phyloP scores from a whole-genome alignment of 345 rosid genomes.

The Salix caprea region DNA sequence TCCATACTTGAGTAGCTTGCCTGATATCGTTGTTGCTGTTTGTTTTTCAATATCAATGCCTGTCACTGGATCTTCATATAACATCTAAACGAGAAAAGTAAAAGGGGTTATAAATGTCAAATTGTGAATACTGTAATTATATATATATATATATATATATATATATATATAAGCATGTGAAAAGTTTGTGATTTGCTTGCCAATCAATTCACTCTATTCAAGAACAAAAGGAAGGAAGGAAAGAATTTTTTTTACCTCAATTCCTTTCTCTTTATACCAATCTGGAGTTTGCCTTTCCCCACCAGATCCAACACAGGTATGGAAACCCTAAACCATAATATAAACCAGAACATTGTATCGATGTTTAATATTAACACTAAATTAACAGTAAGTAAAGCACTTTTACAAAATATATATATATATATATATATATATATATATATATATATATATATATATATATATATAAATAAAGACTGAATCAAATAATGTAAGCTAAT shows the following conservation, averaged over 20 bases:
- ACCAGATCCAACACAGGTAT: constrained; percentile 96
- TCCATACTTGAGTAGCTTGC: constrained; percentile 86
- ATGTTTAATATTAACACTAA: no score
- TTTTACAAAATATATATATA: background rate
- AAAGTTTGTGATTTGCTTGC: background rate
- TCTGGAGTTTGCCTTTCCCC: constrained; percentile 94
- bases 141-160: background rate
- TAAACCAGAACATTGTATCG: background rate
- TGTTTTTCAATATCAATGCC: constrained; percentile 73
- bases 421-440: no score
- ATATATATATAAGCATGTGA: background rate
- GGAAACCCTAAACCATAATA: constrained; percentile 61
- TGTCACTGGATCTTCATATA: constrained; percentile 80
- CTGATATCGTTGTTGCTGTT: constrained; percentile 68
- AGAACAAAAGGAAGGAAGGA: background rate
- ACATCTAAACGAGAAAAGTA: constrained; percentile 38
- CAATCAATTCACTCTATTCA: background rate
- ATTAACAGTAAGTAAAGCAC: background rate
- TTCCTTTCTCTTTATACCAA: constrained; percentile 95
- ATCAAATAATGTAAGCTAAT: background rate
- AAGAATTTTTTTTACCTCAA: constrained; percentile 47
- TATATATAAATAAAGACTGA: background rate
- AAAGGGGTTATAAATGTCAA: background rate
- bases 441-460: no score
- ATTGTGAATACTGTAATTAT: background rate